Percentiles rank a stretch among this genome's conserved stretches.
Evolutionary conservation across 2,329 filamentous ascomycete species (phyloP).

Genomic region (Colletotrichum sp.): DNA sequence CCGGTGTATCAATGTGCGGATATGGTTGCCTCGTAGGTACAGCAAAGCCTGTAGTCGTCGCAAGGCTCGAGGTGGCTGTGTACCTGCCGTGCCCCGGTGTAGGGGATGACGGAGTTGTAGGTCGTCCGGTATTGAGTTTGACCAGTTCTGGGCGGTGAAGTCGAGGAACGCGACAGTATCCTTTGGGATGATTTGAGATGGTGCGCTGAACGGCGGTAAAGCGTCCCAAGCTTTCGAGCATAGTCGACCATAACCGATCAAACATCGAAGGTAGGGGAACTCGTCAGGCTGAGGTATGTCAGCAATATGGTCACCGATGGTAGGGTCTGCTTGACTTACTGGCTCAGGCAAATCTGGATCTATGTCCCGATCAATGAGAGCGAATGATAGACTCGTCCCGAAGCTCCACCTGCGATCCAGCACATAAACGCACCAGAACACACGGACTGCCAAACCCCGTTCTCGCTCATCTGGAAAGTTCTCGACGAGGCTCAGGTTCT

Average conservation of each 20-base stretch:
- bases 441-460: slow-evolving; percentile 34
- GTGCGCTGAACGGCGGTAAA: slow-evolving; percentile 37
- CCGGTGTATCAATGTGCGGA: slow-evolving; percentile 47
- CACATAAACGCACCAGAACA: slow-evolving; percentile 59
- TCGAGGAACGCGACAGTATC: slow-evolving; percentile 46
- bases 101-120: slow-evolving; percentile 40
- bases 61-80: slow-evolving; percentile 35
- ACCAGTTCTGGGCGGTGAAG: slow-evolving; percentile 47
- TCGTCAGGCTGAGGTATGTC: slow-evolving; percentile 27
- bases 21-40: slow-evolving; percentile 49
- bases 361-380: slow-evolving; percentile 52
- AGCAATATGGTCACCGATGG: rapidly evolving
- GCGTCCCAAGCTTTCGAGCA: slow-evolving; percentile 52
- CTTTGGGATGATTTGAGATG: slow-evolving; percentile 35
- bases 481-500: slow-evolving; percentile 45
- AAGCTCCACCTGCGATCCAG: slow-evolving; percentile 58
- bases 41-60: slow-evolving; percentile 46
- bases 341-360: slow-evolving; percentile 51
- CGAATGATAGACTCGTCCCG: slow-evolving; percentile 53
- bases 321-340: slow-evolving; percentile 23
- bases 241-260: slow-evolving; percentile 51
- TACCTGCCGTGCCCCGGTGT: slow-evolving; percentile 30
- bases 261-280: slow-evolving; percentile 46
- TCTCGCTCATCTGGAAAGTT: slow-evolving; percentile 35
- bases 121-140: slow-evolving; percentile 47